phyloP scores from a whole-genome alignment of 2,329 filamentous ascomycete species.

The Rachicladosporium sp. region DNA sequence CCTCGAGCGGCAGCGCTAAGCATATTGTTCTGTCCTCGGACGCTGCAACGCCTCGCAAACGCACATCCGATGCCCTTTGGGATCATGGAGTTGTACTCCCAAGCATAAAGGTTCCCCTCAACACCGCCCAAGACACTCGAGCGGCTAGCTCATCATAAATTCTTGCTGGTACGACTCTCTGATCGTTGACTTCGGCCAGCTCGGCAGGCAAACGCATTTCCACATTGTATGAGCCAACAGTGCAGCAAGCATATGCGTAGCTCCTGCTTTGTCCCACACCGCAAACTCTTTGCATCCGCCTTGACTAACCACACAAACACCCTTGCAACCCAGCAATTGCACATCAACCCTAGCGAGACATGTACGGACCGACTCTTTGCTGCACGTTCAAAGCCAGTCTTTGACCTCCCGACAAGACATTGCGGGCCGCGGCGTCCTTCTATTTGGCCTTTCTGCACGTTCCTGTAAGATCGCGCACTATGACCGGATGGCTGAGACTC shows the following conservation, averaged over 20 bases:
- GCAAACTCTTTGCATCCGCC: slow-evolving; percentile 14
- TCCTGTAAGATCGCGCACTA: slow-evolving; percentile 2
- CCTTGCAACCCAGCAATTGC: slow-evolving; percentile 5
- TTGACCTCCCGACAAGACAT: slow-evolving; percentile 11
- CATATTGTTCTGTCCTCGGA: no score
- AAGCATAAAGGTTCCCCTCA: no score
- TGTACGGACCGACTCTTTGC: slow-evolving; percentile 1
- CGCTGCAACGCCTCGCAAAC: no score
- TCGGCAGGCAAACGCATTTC: no score
- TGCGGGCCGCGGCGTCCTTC: slow-evolving; percentile 10
- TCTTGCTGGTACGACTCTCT: no score
- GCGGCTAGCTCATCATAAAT: no score
- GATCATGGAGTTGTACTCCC: no score
- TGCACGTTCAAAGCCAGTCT: not conserved
- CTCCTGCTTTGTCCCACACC: slow-evolving; percentile 18
- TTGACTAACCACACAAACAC: slow-evolving; percentile 11
- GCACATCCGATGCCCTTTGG: no score
- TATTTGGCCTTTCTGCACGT: slow-evolving; percentile 7
- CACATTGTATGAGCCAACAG: not conserved
- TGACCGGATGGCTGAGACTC: slow-evolving; percentile 6
- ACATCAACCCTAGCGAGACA: slow-evolving; percentile 1
- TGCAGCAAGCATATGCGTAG: slow-evolving; percentile 4
- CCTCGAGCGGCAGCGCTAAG: no score
- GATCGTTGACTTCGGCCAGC: no score
- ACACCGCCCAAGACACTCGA: no score